Percentiles rank a stretch among this genome's conserved stretches.
phyloP scores from a whole-genome alignment of 805 yeast genomes.

The Torulaspora gathmanii region DNA sequence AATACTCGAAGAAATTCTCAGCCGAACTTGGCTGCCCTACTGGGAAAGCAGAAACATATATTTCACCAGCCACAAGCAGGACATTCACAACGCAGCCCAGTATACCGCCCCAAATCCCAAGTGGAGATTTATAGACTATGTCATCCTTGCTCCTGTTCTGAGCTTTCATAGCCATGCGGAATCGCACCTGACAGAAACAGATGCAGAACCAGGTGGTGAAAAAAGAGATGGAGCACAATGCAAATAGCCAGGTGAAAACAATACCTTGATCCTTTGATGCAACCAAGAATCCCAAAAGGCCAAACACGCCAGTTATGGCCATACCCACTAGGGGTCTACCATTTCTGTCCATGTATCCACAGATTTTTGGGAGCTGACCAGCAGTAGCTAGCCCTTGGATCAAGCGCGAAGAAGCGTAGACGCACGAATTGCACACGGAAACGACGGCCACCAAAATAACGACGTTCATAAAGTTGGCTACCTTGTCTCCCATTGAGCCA shows the following conservation, averaged over 20 bases:
- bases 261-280: slow-evolving; percentile 52
- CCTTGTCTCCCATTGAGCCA: slow-evolving; percentile 45
- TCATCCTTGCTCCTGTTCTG: slow-evolving; percentile 57
- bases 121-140: slow-evolving; percentile 51
- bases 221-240: slow-evolving; percentile 72
- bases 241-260: slow-evolving; percentile 70
- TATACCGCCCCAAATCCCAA: slow-evolving; percentile 55
- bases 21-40: slow-evolving; percentile 39
- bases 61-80: slow-evolving; percentile 57
- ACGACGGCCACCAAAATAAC: slow-evolving; percentile 54
- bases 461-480: slow-evolving; percentile 54
- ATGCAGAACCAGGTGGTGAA: slow-evolving; percentile 77
- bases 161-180: slow-evolving; percentile 48
- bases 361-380: slow-evolving; percentile 47
- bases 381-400: slow-evolving; percentile 49
- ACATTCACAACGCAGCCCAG: slow-evolving; percentile 50
- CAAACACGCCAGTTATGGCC: slow-evolving; percentile 42
- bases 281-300: slow-evolving; percentile 56
- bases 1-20: slow-evolving; percentile 46
- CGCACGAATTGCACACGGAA: slow-evolving; percentile 58
- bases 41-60: slow-evolving; percentile 71
- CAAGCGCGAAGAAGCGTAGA: slow-evolving; percentile 56
- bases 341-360: slow-evolving; percentile 44
- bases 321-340: slow-evolving; percentile 58
- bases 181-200: slow-evolving; percentile 62